These are phyloP conservation scores for Naganishia vishniacii DNA, from an alignment of 768 basidiomycete genomes.

Conservation along the genomic window DNA sequence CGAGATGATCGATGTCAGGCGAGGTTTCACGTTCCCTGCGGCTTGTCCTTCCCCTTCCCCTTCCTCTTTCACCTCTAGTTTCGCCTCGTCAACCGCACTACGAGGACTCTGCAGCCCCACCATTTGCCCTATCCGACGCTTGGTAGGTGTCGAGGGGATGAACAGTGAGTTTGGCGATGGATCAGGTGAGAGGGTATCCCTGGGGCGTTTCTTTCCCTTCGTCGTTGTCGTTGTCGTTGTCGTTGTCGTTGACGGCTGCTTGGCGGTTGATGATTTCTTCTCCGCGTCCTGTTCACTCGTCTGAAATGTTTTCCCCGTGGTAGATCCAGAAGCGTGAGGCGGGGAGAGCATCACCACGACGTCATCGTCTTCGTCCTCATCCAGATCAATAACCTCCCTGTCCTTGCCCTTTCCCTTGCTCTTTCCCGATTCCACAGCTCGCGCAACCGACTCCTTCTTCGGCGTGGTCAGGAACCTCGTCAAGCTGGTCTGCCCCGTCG, in stretches of 20 bases:
- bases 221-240: background rate
- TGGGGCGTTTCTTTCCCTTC: background rate
- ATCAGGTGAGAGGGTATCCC: background rate
- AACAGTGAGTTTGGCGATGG: background rate
- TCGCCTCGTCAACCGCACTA: background rate
- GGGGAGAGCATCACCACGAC: background rate
- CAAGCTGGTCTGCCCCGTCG: conserved; percentile 4
- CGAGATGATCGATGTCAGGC: too few relatives aligned
- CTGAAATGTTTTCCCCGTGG: background rate
- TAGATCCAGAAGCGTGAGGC: background rate
- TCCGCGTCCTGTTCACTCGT: too few relatives aligned
- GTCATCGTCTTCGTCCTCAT: background rate
- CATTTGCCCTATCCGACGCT: background rate
- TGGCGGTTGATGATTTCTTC: too few relatives aligned
- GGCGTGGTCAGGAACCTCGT: background rate
- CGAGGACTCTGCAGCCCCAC: conserved; percentile 6
- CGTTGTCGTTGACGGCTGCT: too few relatives aligned
- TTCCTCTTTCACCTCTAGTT: background rate
- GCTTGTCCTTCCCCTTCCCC: background rate
- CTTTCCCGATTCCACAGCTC: background rate
- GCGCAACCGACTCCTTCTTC: background rate
- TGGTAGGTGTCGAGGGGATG: conserved; percentile 5
- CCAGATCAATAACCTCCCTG: conserved; percentile 11
- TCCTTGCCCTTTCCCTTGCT: background rate
- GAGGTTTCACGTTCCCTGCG: too few relatives aligned